Percentiles rank a stretch among this genome's conserved stretches.
These are phyloP conservation scores for Vanderwaltozyma yarrowii DNA, from an alignment of 805 yeast species.

Conservation along the genomic window DNA sequence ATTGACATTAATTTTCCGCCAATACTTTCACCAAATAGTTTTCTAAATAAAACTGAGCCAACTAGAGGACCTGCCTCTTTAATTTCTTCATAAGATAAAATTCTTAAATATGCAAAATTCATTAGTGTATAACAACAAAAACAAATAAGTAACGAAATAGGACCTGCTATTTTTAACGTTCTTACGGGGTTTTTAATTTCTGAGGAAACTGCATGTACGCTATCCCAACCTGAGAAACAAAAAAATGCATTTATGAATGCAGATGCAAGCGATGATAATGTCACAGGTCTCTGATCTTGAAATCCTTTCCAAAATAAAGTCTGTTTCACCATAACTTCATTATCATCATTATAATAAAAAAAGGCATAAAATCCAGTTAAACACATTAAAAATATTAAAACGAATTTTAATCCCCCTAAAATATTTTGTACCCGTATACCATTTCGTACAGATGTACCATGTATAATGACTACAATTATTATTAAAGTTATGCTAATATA, in stretches of 20 bases:
- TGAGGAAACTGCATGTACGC: slow-evolving; percentile 49
- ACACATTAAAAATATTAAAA: slow-evolving; percentile 43
- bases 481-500: slow-evolving; percentile 35
- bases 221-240: slow-evolving; percentile 55
- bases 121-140: slow-evolving; percentile 40
- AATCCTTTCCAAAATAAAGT: slow-evolving; percentile 13
- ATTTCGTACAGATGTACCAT: slow-evolving; percentile 47
- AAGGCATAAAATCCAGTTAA: slow-evolving; percentile 49
- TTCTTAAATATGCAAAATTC: slow-evolving; percentile 47
- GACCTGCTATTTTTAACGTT: slow-evolving; percentile 54
- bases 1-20: slow-evolving; percentile 48
- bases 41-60: slow-evolving; percentile 49
- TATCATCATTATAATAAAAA: slow-evolving; percentile 26
- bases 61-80: slow-evolving; percentile 45
- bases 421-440: slow-evolving; percentile 55
- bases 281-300: slow-evolving; percentile 25
- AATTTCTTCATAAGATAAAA: slow-evolving; percentile 44
- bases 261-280: slow-evolving; percentile 39
- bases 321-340: slow-evolving; percentile 1
- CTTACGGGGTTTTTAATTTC: slow-evolving; percentile 50
- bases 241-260: slow-evolving; percentile 50
- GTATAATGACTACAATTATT: slow-evolving; percentile 32
- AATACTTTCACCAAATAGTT: slow-evolving; percentile 40
- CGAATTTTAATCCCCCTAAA: slow-evolving; percentile 51
- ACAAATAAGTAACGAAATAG: slow-evolving; percentile 39